phyloP scores from a whole-genome alignment of 768 basidiomycete genomes.

The Mycena olivaceomarginata region DNA sequence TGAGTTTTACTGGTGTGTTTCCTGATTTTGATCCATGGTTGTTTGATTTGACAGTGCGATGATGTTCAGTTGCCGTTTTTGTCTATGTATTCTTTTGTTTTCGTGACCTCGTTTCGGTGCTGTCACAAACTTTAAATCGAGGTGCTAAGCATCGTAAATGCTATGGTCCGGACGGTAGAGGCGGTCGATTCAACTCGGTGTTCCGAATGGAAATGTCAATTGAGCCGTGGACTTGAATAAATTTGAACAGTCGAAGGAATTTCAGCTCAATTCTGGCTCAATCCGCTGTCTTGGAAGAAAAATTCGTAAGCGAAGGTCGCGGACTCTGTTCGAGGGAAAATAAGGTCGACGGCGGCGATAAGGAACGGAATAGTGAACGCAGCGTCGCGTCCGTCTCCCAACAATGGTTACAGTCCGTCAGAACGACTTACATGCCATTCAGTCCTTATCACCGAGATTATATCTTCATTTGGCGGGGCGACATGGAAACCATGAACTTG shows the following conservation, averaged over 20 bases:
- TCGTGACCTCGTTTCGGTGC: not conserved
- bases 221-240: not conserved
- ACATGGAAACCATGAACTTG: not conserved
- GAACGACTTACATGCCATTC: not conserved
- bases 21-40: too few relatives aligned
- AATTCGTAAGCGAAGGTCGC: not conserved
- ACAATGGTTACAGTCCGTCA: not conserved
- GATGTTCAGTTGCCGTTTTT: not conserved
- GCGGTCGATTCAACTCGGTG: not conserved
- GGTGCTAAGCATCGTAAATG: not conserved
- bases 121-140: conserved; percentile 1
- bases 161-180: not conserved
- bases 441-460: not conserved
- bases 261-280: not conserved
- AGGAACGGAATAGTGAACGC: not conserved
- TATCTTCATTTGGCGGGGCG: not conserved
- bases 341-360: not conserved
- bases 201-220: not conserved
- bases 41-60: not conserved
- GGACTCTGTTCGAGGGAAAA: not conserved
- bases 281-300: not conserved
- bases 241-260: not conserved
- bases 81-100: too few relatives aligned
- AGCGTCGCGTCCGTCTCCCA: not conserved
- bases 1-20: too few relatives aligned